Base-by-base conservation (phyloP, 2,329 filamentous ascomycete genomes). In the Endocalyx cinctus region DNA sequence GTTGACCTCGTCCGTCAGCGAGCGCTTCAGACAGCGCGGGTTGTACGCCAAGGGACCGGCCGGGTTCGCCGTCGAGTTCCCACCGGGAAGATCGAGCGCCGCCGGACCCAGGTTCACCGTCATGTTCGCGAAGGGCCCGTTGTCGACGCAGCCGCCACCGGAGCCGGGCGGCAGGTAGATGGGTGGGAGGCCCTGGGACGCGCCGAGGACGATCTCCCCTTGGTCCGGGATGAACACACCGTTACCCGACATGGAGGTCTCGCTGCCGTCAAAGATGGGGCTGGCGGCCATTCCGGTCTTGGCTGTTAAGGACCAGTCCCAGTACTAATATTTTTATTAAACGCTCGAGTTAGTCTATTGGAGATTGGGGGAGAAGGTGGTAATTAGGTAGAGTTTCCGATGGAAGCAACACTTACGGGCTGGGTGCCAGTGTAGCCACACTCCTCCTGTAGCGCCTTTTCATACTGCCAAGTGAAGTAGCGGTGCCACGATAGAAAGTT, bases 181-280 rank as follows among this genome's bases (percentile, higher is more conserved):
- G 5, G 39, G 34, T 6, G 37, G 25, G 19, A 35, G 32, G n/a
- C 33, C 33, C 5, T 34, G 27, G 2, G 26, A 31, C n/a, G 5
- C 18, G 20, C 29, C 29, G 4, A 46, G 29, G 5, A 27, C 27
- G 11, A 48, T 34, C 5, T 35, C 28, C 8, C 42, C 45, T 17
- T 48, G 38, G 33, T 38, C 20, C 5, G 43, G 10, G 16, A 47
- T 37, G 22, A 17, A 29, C 17, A 18, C 35, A 4, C 66, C 66
- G 27, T 69, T 59, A 4, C 64, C 62, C 10, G 55, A 59, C 62
- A 68, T 50, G 27, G 56, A 61, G 27, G 60, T 63, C 11, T 53
- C 58, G 34, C 63, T 63, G 35, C 70, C 71, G 37, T 69, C 66
- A 39, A 74, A 70, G 25, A 70, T 49, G 11, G 67, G 64, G 0